These are phyloP conservation scores for Xylaria palmicola DNA, from an alignment of 495 filamentous ascomycete genomes.

Conservation along the genomic window DNA sequence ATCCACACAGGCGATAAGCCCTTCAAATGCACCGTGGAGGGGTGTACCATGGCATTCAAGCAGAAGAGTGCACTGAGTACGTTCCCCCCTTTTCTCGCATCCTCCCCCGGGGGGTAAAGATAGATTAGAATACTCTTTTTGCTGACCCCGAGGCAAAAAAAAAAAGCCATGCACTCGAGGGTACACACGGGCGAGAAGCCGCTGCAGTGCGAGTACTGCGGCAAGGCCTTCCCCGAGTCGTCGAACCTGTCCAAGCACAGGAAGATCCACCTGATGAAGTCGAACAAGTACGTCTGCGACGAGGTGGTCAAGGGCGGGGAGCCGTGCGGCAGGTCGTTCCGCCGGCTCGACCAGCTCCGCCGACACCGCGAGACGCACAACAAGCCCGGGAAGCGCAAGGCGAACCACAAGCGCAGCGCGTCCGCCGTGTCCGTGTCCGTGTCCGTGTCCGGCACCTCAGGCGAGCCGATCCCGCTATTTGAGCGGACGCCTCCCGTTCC, in stretches of 20 bases:
- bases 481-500: background rate
- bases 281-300: slow-evolving; percentile 39
- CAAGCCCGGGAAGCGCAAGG: slow-evolving; percentile 11
- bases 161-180: slow-evolving; percentile 59
- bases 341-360: slow-evolving; percentile 55
- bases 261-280: slow-evolving; percentile 39
- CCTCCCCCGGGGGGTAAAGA: too few species aligned
- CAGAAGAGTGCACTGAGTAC: slow-evolving; percentile 56
- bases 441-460: too few species aligned
- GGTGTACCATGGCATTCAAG: slow-evolving; percentile 55
- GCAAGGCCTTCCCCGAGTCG: slow-evolving; percentile 53
- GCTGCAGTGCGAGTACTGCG: slow-evolving; percentile 47
- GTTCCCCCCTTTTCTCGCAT: too few species aligned
- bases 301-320: background rate
- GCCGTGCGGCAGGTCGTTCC: slow-evolving; percentile 53
- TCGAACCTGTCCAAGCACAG: slow-evolving; percentile 57
- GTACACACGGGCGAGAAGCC: slow-evolving; percentile 55
- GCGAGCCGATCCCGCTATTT: background rate
- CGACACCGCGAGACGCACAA: slow-evolving; percentile 42
- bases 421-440: background rate
- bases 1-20: slow-evolving; percentile 65
- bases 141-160: slow-evolving; percentile 20
- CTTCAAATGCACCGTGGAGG: slow-evolving; percentile 47
- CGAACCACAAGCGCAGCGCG: background rate
- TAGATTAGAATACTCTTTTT: too few species aligned